phyloP scores from a whole-genome alignment of 768 basidiomycete species.

The Amanita rubescens region DNA sequence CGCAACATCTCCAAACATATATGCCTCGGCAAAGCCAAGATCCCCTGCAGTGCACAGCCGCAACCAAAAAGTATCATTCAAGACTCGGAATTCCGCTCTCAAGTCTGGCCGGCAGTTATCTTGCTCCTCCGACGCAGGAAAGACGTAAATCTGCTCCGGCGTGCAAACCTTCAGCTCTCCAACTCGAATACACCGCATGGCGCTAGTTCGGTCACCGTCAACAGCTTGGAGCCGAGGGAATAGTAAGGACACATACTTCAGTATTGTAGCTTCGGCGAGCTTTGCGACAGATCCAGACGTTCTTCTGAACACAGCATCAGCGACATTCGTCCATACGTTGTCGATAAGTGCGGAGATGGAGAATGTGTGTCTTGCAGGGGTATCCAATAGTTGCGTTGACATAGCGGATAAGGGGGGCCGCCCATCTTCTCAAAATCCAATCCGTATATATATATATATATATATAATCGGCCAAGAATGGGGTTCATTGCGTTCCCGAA shows the following conservation, averaged over 20 bases:
- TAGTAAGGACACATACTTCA: neutral
- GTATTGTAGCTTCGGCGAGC: neutral
- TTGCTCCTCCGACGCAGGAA: constrained; percentile 11
- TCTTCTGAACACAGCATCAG: neutral
- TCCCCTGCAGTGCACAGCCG: constrained; percentile 40
- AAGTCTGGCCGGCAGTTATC: constrained; percentile 5
- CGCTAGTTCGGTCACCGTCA: constrained; percentile 14
- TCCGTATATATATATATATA: too few species aligned
- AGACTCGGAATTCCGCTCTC: constrained; percentile 40
- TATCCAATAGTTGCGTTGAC: neutral
- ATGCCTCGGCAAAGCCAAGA: constrained; percentile 69
- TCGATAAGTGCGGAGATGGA: neutral
- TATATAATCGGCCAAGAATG: too few species aligned
- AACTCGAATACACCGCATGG: constrained; percentile 36
- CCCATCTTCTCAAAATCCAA: too few species aligned
- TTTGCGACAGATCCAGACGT: neutral
- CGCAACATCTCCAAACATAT: constrained; percentile 73
- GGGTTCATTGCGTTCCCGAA: too few species aligned
- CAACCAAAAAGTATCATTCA: constrained; percentile 51
- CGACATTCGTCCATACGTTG: neutral
- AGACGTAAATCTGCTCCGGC: constrained; percentile 34
- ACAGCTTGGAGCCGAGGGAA: neutral
- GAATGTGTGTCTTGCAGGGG: neutral
- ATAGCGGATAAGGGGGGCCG: neutral
- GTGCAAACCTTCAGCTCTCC: constrained; percentile 44